Evolutionary conservation across 495 filamentous ascomycete species (phyloP), one percentile per base, ranked within the genome.

Genomic region (Durotheca rogersii): DNA sequence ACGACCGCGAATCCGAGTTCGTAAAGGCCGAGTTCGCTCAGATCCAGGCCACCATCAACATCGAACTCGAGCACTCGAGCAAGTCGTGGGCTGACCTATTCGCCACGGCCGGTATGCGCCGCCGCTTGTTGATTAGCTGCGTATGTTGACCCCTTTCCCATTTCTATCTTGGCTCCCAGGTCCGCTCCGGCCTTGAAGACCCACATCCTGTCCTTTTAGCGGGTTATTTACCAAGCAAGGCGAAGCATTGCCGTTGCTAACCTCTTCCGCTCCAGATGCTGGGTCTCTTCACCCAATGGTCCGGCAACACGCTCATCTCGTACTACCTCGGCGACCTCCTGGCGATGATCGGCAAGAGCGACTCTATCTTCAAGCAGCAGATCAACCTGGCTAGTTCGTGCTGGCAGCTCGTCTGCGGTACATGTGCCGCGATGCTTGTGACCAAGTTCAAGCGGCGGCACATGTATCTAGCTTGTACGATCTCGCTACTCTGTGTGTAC

Each of bases 361-460:
- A 82, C 43, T 65, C 74, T 9, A 60, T 70, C n/a, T 68, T 70
- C 48, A 77, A 81, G 47, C 69, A 75, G 39, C 74, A 71, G 58
- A 74, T 77, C 67, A 85, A 85, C 61, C 68, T 84, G 33, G 78
- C 78, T 7, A 78, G 73, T 46, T 72, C 76, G 30, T 80, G 80
- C 68, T 83, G 79, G 81, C 67, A 67, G 44, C 62, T 82, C 7
- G 51, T 83, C 57, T 75, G 67, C 51, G 80, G 73, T 15, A 70
- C 44, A 10, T 53, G 2, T 30, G 64, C 72, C 23, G 69, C 79
- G 25, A 75, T 81, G 4, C 62, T 85, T 23, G 67, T 78, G 1
- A 80, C 77, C 34, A 67, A 68, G 21, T 78, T 84, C 59, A 72
- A 69, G 36, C 72, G 83, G 15, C 73, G 83, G 6, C 70, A 70